Conservation (phyloP, 2,329 filamentous ascomycete species). For the Fusarium fracticaudum region DNA sequence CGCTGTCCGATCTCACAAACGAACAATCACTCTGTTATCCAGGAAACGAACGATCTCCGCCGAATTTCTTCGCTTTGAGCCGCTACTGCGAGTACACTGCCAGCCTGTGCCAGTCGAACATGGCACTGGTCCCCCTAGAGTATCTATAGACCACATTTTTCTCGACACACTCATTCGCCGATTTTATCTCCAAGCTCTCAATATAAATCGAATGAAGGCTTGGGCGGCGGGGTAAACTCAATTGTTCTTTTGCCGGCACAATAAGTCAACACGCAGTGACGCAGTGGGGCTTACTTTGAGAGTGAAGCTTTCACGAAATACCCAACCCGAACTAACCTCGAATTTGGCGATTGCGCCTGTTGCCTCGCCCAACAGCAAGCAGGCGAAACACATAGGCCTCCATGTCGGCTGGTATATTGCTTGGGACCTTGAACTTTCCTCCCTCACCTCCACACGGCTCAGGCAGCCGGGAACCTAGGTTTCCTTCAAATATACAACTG, state of each 20-base stretch:
- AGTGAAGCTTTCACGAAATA: constrained; percentile 12
- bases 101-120: constrained; percentile 34
- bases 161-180: constrained; percentile 23
- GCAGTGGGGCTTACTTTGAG: constrained; percentile 1
- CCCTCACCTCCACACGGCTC: constrained; percentile 36
- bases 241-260: constrained; percentile 25
- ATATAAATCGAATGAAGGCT: constrained; percentile 4
- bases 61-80: constrained; percentile 21
- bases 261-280: not conserved
- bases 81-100: constrained; percentile 15
- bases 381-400: constrained; percentile 10
- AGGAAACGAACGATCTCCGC: constrained; percentile 6
- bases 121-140: constrained; percentile 35
- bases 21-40: not conserved
- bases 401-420: constrained; percentile 45
- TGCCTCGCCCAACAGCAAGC: not conserved
- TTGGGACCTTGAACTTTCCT: constrained; percentile 35
- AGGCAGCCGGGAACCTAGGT: constrained; percentile 29
- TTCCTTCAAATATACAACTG: constrained; percentile 27
- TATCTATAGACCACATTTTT: constrained; percentile 28
- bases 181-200: not conserved
- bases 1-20: constrained; percentile 5
- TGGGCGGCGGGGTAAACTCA: not conserved
- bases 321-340: not conserved
- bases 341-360: not conserved